These are phyloP conservation scores for Calonectria pauciramosa DNA, from an alignment of 2,329 filamentous ascomycete species.

Conservation along the genomic window DNA sequence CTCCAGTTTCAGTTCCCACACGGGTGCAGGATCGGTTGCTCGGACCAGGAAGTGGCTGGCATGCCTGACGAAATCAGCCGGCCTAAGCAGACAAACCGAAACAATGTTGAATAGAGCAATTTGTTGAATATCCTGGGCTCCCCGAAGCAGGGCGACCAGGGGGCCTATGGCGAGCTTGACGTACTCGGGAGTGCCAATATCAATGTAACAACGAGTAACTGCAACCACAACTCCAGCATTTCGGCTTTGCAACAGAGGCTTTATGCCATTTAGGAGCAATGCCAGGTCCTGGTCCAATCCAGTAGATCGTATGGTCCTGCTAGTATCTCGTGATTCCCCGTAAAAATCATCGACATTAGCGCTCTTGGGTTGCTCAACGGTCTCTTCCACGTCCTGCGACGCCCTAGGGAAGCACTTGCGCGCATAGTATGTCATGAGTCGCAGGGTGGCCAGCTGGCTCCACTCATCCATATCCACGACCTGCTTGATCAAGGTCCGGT, in stretches of 20 bases:
- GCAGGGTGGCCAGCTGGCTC: constrained; percentile 88
- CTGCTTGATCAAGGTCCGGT: constrained; percentile 87
- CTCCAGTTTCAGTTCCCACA: constrained; percentile 95
- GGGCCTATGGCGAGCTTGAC: constrained; percentile 84
- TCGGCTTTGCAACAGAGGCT: constrained; percentile 88
- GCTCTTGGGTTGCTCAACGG: constrained; percentile 47
- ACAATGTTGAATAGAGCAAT: constrained; percentile 95
- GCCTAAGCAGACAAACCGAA: constrained; percentile 84
- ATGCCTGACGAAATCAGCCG: constrained; percentile 88
- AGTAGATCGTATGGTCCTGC: constrained; percentile 59
- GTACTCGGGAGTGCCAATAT: constrained; percentile 85
- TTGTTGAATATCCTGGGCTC: constrained; percentile 88
- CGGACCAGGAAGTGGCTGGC: constrained; percentile 91
- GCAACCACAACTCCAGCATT: constrained; percentile 94
- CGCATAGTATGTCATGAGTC: constrained; percentile 86
- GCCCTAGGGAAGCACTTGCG: constrained; percentile 87
- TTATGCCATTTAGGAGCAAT: constrained; percentile 83
- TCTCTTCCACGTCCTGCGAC: constrained; percentile 67
- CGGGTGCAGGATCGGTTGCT: constrained; percentile 81
- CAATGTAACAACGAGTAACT: constrained; percentile 86
- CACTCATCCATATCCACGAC: constrained; percentile 99
- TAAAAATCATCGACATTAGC: constrained; percentile 81
- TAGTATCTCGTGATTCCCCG: constrained; percentile 70
- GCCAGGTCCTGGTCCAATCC: constrained; percentile 86
- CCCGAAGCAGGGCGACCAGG: constrained; percentile 85